Evolutionary conservation across 768 basidiomycete species (phyloP), one percentile per base, ranked within the genome.

Genomic region (Boletus edulis): DNA sequence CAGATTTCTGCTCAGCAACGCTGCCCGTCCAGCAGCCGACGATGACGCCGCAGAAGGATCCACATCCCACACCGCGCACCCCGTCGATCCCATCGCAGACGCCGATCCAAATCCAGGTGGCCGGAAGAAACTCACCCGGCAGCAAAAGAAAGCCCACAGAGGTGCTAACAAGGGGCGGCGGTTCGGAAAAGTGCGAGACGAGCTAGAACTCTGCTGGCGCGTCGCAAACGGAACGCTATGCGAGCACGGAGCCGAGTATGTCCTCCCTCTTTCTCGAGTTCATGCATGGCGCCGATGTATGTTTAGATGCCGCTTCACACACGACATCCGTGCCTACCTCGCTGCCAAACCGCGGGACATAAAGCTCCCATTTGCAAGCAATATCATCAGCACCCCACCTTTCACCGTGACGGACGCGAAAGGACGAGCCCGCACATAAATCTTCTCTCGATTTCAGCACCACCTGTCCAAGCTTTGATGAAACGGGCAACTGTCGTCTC

Each of bases 81-180:
- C 54, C 22, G 58, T 58, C 18, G 58, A 54, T 47, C 70, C 67
- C 66, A 73, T 71, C 11, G 64, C 73, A 24, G 73, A 77, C 53
- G 67, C 67, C 9, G 62, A 65, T 24, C 11, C 46, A 1, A 60
- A 58, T 41, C 60, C 55, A 45, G 68, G 70, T 22, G 62, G 69
- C 2, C 58, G 67, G 41, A 77, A 77, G 59, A 78, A 75, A 60
- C 65, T 78, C 51, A 80, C 78, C 12, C 85, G 83, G 65, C 83
- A 85, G 59, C 81, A 86, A 66, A 87, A 82, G 69, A 90, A 90
- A 69, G 82, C 85, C 12, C 80, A 83, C 56, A 76, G 82, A 32
- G 94, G 94, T 3, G 84, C 86, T 55, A 97, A 96, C 70, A 95
- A 93, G 67, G 86, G 83, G 13, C 72, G 95, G 40, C 79, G 84